phyloP scores from a whole-genome alignment of 768 basidiomycete genomes.

The Chiua virens region DNA sequence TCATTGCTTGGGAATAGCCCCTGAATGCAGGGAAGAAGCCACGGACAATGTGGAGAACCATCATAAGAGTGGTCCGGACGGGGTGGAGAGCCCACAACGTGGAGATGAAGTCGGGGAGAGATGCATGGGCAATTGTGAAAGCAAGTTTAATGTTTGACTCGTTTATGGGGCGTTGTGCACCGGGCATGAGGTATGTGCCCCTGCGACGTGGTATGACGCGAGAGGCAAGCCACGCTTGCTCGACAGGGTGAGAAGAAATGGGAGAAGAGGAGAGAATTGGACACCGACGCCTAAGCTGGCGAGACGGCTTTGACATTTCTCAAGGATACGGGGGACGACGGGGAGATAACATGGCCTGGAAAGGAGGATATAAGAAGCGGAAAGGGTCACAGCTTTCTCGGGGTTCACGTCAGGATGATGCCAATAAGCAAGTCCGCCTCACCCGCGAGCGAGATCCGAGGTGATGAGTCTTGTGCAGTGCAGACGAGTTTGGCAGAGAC shows the following conservation, averaged over 20 bases:
- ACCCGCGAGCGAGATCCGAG: conserved; percentile 32
- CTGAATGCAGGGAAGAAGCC: conserved; percentile 80
- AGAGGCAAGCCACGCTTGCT: conserved; percentile 60
- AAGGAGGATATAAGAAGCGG: conserved; percentile 31
- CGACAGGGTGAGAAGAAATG: conserved; percentile 12
- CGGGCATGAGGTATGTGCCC: conserved; percentile 54
- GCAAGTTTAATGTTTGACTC: conserved; percentile 58
- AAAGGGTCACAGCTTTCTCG: conserved; percentile 31
- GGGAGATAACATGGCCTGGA: conserved; percentile 13
- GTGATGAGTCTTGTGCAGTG: conserved; percentile 30
- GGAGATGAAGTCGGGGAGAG: conserved; percentile 54
- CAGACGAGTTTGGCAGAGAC: conserved; percentile 34
- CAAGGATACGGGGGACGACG: conserved; percentile 10
- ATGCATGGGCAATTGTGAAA: conserved; percentile 49
- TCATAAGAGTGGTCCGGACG: conserved; percentile 66
- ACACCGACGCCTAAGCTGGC: conserved; percentile 20
- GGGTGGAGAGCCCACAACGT: conserved; percentile 60
- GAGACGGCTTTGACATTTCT: conserved; percentile 28
- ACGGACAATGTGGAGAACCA: conserved; percentile 66
- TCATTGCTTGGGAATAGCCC: conserved; percentile 83
- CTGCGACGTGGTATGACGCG: conserved; percentile 48
- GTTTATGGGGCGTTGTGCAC: conserved; percentile 66
- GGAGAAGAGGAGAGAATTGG: background rate
- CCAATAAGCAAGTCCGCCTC: conserved; percentile 19
- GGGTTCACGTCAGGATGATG: conserved; percentile 29